Percentiles rank a stretch among this genome's conserved stretches.
Evolutionary conservation across 2,329 filamentous ascomycete genomes (phyloP).

Genomic region (Laburnicola sp.): DNA sequence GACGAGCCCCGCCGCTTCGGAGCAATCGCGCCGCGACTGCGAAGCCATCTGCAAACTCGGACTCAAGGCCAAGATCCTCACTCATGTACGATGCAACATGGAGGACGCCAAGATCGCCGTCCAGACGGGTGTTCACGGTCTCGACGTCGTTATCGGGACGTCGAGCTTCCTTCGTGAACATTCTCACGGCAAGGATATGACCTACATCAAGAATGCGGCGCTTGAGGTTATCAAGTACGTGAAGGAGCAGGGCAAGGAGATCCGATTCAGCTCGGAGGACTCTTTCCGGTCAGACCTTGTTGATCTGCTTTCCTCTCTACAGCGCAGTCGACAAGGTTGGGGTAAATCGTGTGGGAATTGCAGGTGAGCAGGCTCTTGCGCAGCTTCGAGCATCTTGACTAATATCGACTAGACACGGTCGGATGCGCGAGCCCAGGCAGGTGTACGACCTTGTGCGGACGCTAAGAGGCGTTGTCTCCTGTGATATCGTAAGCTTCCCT

Average conservation of each 20-base stretch:
- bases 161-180: constrained; percentile 81
- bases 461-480: constrained; percentile 72
- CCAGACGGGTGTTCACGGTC: constrained; percentile 78
- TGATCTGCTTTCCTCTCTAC: constrained; percentile 79
- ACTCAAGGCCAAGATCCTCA: constrained; percentile 59
- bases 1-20: constrained; percentile 80
- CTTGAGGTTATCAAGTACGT: constrained; percentile 86
- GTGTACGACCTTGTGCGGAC: constrained; percentile 88
- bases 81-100: constrained; percentile 78
- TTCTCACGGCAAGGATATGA: constrained; percentile 88
- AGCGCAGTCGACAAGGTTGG: constrained; percentile 83
- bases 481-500: constrained; percentile 62
- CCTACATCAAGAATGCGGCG: constrained; percentile 71
- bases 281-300: constrained; percentile 86
- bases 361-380: too few species aligned
- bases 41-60: constrained; percentile 93
- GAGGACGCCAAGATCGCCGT: constrained; percentile 80
- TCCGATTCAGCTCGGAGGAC: constrained; percentile 81
- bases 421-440: constrained; percentile 68
- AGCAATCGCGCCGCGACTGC: constrained; percentile 84
- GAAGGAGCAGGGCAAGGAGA: constrained; percentile 78
- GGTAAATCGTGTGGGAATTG: constrained; percentile 80
- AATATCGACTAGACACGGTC: constrained; percentile 89
- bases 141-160: constrained; percentile 80
- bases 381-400: too few species aligned